Percentiles rank a stretch among this genome's conserved stretches.
Evolutionary conservation across 192 early-diverging fungal species (phyloP).

Genomic region (Nowakowskiella sp.): DNA sequence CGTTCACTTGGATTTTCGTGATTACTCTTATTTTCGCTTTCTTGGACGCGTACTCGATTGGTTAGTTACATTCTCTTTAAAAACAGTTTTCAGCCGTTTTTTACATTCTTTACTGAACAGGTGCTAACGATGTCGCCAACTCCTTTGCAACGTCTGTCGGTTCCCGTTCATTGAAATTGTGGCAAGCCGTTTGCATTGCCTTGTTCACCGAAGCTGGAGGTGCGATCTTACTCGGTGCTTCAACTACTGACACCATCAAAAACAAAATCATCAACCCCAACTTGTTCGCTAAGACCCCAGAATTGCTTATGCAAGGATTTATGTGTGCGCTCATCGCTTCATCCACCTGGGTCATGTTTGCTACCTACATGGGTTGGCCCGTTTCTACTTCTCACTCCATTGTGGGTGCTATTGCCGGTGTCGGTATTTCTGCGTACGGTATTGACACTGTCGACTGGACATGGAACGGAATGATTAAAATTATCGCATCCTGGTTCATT

Average conservation of each 20-base stretch:
- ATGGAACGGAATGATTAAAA: conserved; percentile 33
- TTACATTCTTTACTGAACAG: conserved; percentile 9
- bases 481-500: conserved; percentile 70
- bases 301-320: conserved; percentile 76
- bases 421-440: conserved; percentile 68
- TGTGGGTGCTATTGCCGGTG: conserved; percentile 68
- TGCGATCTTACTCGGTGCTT: conserved; percentile 63
- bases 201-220: conserved; percentile 77
- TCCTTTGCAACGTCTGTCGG: conserved; percentile 79
- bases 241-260: conserved; percentile 72
- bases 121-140: conserved; percentile 84
- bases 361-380: conserved; percentile 57
- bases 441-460: conserved; percentile 53
- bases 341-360: conserved; percentile 64
- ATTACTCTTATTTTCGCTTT: conserved; percentile 59
- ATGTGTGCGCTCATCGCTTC: conserved; percentile 72
- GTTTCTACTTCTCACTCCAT: conserved; percentile 79
- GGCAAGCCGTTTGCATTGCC: conserved; percentile 68
- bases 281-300: conserved; percentile 52
- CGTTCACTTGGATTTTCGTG: conserved; percentile 61
- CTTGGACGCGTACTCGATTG: conserved; percentile 67
- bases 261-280: conserved; percentile 58
- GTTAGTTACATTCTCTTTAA: no score
- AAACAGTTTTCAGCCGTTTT: not conserved
- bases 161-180: conserved; percentile 66